phyloP scores from a whole-genome alignment of 163 green algal genomes.

The Scenedesmus sp. region DNA sequence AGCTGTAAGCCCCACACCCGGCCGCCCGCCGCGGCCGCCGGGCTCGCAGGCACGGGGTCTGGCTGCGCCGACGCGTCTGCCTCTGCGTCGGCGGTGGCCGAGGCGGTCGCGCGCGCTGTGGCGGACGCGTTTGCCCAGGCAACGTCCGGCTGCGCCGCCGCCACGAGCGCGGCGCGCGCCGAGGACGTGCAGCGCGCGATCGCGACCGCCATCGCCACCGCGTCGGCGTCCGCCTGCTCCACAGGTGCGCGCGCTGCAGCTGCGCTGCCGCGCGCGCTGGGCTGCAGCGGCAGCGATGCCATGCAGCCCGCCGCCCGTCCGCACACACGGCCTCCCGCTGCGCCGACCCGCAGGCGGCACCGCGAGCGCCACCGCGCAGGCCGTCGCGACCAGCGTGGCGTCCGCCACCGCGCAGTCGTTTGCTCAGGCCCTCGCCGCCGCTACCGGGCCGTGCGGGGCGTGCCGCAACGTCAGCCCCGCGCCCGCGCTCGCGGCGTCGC shows the following conservation, averaged over 20 bases:
- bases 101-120: slow-evolving; percentile 24
- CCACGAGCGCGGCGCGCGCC: slow-evolving; percentile 1
- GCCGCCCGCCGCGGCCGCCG: neutral
- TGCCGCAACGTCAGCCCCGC: neutral
- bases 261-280: neutral
- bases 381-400: slow-evolving; percentile 3
- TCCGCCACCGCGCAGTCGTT: slow-evolving; percentile 6
- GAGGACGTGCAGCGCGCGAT: slow-evolving; percentile 10
- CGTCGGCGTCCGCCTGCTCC: slow-evolving; percentile 22
- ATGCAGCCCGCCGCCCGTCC: neutral
- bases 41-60: slow-evolving; percentile 15
- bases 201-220: slow-evolving; percentile 11
- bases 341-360: slow-evolving; percentile 11
- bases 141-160: slow-evolving; percentile 21
- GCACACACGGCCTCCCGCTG: neutral
- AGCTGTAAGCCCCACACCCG: neutral
- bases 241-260: slow-evolving; percentile 15
- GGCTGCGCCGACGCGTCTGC: slow-evolving; percentile 23
- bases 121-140: slow-evolving; percentile 23
- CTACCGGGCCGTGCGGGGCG: slow-evolving; percentile 12
- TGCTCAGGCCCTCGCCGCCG: slow-evolving; percentile 7
- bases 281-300: neutral
- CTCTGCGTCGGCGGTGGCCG: slow-evolving; percentile 4
- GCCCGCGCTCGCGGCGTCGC: neutral
- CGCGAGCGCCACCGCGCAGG: neutral